A percentile compares a stretch with the other conserved stretches of the same genome.
Evolutionary conservation across 495 filamentous ascomycete species (phyloP).

Genomic region (Podospora australis): DNA sequence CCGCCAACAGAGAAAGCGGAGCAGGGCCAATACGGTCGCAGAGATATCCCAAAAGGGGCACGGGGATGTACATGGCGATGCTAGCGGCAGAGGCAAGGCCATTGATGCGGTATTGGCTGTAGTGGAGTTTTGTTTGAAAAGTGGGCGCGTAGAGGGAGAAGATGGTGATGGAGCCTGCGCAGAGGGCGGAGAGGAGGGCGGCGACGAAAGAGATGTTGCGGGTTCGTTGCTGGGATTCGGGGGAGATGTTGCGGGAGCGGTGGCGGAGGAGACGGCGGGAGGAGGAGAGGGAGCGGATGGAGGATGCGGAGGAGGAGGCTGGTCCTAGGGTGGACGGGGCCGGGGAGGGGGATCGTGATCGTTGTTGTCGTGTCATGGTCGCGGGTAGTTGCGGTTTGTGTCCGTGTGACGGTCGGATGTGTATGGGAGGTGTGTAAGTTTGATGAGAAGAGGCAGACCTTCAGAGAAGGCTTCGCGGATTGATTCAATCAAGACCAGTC

Average conservation of each 20-base stretch:
- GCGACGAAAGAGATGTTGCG: conserved; percentile 34
- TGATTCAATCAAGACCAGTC: too few relatives aligned
- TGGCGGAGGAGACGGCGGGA: conserved; percentile 9
- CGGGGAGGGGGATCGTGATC: too few relatives aligned
- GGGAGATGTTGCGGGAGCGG: conserved; percentile 16
- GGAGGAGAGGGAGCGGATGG: conserved; percentile 29
- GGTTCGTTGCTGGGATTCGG: conserved; percentile 12
- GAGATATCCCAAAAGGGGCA: conserved; percentile 80
- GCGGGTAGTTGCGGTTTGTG: too few relatives aligned
- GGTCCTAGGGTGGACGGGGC: conserved; percentile 29
- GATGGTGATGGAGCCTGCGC: conserved; percentile 75
- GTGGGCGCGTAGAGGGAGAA: conserved; percentile 89
- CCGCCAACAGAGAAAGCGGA: conserved; percentile 64
- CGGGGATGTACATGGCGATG: conserved; percentile 80
- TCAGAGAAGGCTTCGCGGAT: too few relatives aligned
- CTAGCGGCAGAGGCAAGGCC: conserved; percentile 76
- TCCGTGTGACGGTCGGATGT: too few relatives aligned
- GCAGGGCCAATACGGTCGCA: conserved; percentile 83
- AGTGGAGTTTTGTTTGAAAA: conserved; percentile 75
- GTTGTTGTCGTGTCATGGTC: too few relatives aligned
- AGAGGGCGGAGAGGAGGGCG: conserved; percentile 50
- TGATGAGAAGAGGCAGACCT: too few relatives aligned
- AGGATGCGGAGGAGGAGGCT: conserved; percentile 26
- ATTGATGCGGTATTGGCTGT: conserved; percentile 88
- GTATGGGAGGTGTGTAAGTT: too few relatives aligned